phyloP scores from a whole-genome alignment of 495 filamentous ascomycete genomes.

The Neurospora sp. region DNA sequence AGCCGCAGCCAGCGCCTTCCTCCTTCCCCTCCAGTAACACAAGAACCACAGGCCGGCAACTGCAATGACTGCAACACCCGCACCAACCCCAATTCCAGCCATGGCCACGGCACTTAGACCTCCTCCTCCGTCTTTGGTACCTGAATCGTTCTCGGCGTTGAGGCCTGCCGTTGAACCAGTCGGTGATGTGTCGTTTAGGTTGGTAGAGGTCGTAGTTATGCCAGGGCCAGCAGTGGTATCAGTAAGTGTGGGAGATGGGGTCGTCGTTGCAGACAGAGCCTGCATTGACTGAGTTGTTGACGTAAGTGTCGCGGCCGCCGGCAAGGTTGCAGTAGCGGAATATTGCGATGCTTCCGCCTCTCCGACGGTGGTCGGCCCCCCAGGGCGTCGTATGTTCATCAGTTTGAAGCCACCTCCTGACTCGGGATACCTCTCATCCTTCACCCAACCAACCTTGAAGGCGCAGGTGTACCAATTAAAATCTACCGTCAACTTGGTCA shows the following conservation, averaged over 20 bases:
- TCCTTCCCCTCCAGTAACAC: not conserved
- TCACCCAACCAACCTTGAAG: too few relatives aligned
- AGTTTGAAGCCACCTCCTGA: not conserved
- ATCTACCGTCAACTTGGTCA: too few relatives aligned
- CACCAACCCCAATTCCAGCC: conserved; percentile 19
- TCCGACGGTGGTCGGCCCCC: not conserved
- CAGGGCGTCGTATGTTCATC: not conserved
- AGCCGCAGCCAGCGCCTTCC: not conserved
- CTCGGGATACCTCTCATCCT: too few relatives aligned
- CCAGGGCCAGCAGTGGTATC: not conserved
- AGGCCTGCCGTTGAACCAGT: not conserved
- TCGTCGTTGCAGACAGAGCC: not conserved
- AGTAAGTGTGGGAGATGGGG: not conserved
- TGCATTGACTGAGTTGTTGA: not conserved
- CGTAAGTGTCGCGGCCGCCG: not conserved
- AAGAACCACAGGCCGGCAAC: conserved; percentile 7
- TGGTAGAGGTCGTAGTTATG: not conserved
- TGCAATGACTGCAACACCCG: conserved; percentile 10
- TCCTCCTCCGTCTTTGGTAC: not conserved
- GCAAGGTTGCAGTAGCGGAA: not conserved
- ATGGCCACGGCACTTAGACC: conserved; percentile 17
- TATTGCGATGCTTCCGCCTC: not conserved
- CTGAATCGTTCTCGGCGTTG: not conserved
- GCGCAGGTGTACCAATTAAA: too few relatives aligned
- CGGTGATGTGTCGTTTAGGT: not conserved